Evolutionary conservation across 179 eudicot genomes (phyloP), one percentile per base, ranked within the genome.

Genomic region (Dionaea muscipula): DNA sequence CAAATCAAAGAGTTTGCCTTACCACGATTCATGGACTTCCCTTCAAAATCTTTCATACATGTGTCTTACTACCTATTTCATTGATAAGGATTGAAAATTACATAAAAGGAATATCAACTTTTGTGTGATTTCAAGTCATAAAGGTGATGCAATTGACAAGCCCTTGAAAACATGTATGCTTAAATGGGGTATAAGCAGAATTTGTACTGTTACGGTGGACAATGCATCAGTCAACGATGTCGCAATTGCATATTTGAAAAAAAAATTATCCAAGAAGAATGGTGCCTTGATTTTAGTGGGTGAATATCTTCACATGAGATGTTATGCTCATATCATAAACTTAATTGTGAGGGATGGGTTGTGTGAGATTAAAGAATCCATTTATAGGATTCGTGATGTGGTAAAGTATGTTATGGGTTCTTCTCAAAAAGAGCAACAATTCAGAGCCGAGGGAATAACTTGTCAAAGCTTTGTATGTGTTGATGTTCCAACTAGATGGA

Each of bases 211-310:
- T 5, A 58, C 65, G 1, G 47, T 63, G 3, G 73, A 63, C 12
- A 69, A 69, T 59, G 69, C 66, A 22, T 45, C 59, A 17, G 51
- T 64, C 14, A 66, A 66, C 57, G 71, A 66, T 61, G 27, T 24
- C 8, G 57, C 54, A 0, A 45, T 66, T 27, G 19, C 21, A 17
- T 47, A 68, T 26, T 41, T 68, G 33, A 52, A 37, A 48, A 61
- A 11, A 17, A 51, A 9, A 39, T 9, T 61, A 2, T 36, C 41
- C 13, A 33, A 25, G 45, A 38, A 56, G 16, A n/a, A 0, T 4
- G 21, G 47, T 12, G 35, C 51, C 5, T 24, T 72, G 2, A 31
- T n/a, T n/a, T n/a, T n/a, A n/a, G n/a, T n/a, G 56, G 18, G 49
- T 53, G 1, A 21, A 55, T 51, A 8, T 47, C 2, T 60, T 2